phyloP scores from a whole-genome alignment of 306 rosid genomes.

The Heteromeles arbutifolia region DNA sequence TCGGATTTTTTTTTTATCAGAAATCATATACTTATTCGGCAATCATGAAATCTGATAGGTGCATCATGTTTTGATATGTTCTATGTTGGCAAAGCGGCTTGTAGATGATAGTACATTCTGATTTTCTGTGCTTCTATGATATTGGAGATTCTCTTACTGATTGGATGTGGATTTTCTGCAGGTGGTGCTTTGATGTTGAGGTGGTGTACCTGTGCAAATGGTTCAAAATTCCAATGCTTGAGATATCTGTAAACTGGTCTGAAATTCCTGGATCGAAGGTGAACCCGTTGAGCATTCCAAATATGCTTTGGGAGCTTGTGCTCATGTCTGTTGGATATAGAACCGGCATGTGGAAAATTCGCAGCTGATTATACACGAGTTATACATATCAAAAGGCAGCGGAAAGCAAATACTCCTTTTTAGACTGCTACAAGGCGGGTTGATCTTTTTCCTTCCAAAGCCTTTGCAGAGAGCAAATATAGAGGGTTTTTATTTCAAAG shows the following conservation, averaged over 20 bases:
- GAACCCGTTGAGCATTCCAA: constrained; percentile 79
- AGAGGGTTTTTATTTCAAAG: neutral
- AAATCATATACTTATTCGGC: no score
- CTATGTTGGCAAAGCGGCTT: neutral
- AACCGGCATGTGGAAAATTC: constrained; percentile 77
- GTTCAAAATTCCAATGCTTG: constrained; percentile 68
- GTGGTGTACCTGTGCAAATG: constrained; percentile 66
- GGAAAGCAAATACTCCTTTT: neutral
- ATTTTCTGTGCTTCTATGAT: neutral
- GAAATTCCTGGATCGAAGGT: constrained; percentile 99
- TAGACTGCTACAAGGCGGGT: neutral
- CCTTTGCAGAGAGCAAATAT: neutral
- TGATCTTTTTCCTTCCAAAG: constrained; percentile 2
- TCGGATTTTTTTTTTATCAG: no score
- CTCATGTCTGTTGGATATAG: constrained; percentile 91
- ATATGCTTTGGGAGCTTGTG: constrained; percentile 97
- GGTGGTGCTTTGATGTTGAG: constrained; percentile 99
- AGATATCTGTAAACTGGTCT: constrained; percentile 90
- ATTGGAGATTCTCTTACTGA: neutral
- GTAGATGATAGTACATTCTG: neutral
- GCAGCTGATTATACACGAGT: constrained; percentile 27
- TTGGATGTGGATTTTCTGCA: constrained; percentile 25
- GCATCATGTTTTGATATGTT: neutral
- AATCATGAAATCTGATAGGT: neutral
- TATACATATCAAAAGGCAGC: neutral